Evolutionary conservation across 2,329 filamentous ascomycete genomes (phyloP), one percentile per base, ranked within the genome.

Genomic region (Mycosphaerella arachidis): DNA sequence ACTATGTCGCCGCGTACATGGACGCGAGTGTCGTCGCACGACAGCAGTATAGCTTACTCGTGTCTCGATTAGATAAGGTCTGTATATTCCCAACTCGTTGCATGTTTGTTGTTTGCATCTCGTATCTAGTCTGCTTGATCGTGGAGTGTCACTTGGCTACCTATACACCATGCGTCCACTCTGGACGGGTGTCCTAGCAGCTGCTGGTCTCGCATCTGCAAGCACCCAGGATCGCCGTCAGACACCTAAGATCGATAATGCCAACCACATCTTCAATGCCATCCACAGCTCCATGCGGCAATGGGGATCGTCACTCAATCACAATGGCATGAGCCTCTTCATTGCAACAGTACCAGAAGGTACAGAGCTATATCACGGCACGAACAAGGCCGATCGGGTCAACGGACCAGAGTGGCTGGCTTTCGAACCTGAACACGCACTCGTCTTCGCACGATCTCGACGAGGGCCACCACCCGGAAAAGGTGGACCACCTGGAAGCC

Each of bases 261-360:
- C 63, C n/a, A 68, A 68, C 48, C 58, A 66, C 35, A 84, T 91
- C 58, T 91, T 91, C 80, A 91, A 91, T 69, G 81, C 86, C 16
- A 77, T 91, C 18, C 85, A 91, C 64, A 85, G 85, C 9, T 87
- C 87, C 0, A 85, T 89, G 77, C 81, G 89, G 37, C 87, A 91
- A 77, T 92, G 86, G 84, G 88, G 87, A 1, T 89, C 86, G 0
- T 86, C 87, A 0, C 70, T 90, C 2, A 82, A 89, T 60, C 89
- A 92, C 73, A 92, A 92, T 70, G 89, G 89, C 57, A 86, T 92
- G 80, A 85, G 86, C 1, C 81, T 89, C 66, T 89, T 91, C 67
- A 78, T 87, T 0, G 87, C 83, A 0, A 82, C 80, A 0, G 80
- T 92, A 0, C 87, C 88, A 0, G 76, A 78, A 18, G 87, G 85